Evolutionary conservation across 495 filamentous ascomycete genomes (phyloP).

Genomic region (Trichoderma erinaceum): DNA sequence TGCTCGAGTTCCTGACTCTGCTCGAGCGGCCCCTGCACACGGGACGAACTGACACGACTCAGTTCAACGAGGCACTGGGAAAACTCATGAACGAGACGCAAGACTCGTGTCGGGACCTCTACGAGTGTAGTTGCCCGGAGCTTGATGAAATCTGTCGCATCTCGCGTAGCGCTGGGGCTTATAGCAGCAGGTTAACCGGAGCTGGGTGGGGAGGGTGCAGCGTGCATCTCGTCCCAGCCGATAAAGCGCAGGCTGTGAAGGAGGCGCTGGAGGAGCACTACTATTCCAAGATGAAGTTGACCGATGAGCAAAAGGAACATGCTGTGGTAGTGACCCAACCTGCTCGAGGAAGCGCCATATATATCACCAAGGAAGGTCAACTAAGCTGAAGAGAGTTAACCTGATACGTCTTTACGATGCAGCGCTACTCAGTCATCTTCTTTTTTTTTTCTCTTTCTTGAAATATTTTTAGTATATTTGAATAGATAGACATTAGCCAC

Average conservation of each 20-base stretch:
- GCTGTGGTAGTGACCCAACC: conserved; percentile 91
- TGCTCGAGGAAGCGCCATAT: conserved; percentile 60
- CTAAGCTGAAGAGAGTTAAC: conserved; percentile 6
- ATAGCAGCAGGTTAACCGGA: conserved; percentile 83
- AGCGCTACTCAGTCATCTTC: background rate
- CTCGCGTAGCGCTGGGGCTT: conserved; percentile 69
- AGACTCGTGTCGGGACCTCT: conserved; percentile 71
- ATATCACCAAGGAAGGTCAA: conserved; percentile 26
- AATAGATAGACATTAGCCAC: background rate
- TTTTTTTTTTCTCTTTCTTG: background rate
- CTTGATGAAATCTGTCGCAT: conserved; percentile 81
- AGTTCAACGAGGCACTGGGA: conserved; percentile 67
- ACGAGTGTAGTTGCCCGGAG: conserved; percentile 86
- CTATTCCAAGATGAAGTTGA: conserved; percentile 72
- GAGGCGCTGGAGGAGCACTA: conserved; percentile 73
- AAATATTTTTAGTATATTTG: too few species aligned
- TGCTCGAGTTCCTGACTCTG: conserved; percentile 71
- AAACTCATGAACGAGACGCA: conserved; percentile 85
- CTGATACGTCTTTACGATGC: too few species aligned
- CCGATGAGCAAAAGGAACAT: conserved; percentile 61
- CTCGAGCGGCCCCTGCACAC: conserved; percentile 43
- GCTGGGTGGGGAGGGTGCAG: conserved; percentile 96
- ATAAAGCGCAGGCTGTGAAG: conserved; percentile 77
- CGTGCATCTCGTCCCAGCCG: conserved; percentile 83
- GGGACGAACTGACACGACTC: conserved; percentile 41